Evolutionary conservation across 345 rosid species (phyloP).

Genomic region (Gossypium longicalyx): DNA sequence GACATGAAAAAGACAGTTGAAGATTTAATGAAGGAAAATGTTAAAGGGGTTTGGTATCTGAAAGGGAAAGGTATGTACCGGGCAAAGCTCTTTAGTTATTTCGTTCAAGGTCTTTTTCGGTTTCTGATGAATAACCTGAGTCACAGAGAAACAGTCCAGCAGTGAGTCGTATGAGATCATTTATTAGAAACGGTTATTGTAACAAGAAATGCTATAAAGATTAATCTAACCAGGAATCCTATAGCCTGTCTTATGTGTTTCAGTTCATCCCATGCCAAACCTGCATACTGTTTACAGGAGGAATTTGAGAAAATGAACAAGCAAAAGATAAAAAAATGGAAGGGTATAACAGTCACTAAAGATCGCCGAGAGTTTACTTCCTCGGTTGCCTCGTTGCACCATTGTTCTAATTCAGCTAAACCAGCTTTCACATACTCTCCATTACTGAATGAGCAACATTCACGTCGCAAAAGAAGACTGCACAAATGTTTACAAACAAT

Average conservation of each 20-base stretch:
- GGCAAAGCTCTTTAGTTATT: conserved; percentile 94
- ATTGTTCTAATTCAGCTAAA: conserved; percentile 86
- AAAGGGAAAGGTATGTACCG: conserved; percentile 42
- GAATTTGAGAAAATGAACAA: conserved; percentile 13
- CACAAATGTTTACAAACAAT: conserved; percentile 21
- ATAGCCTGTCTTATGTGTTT: conserved; percentile 98
- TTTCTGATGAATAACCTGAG: conserved; percentile 94
- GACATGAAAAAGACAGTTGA: neutral
- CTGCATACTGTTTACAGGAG: conserved; percentile 63
- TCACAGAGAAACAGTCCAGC: conserved; percentile 10
- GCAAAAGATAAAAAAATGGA: neutral
- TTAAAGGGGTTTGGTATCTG: conserved; percentile 5
- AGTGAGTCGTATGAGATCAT: neutral
- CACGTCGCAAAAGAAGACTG: conserved; percentile 98
- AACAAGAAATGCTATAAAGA: conserved; percentile 1
- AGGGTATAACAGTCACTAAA: conserved; percentile 9
- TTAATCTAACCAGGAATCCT: conserved; percentile 77
- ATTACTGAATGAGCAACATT: conserved; percentile 97
- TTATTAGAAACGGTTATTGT: neutral
- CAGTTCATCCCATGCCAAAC: conserved; percentile 96
- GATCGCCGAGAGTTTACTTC: conserved; percentile 52
- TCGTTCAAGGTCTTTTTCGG: conserved; percentile 88
- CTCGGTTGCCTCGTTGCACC: conserved; percentile 78
- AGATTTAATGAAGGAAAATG: neutral
- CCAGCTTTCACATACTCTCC: conserved; percentile 98